Percentiles rank a stretch among this genome's conserved stretches.
phyloP scores from a whole-genome alignment of 768 basidiomycete species.

The Thelephora aurantiotincta region DNA sequence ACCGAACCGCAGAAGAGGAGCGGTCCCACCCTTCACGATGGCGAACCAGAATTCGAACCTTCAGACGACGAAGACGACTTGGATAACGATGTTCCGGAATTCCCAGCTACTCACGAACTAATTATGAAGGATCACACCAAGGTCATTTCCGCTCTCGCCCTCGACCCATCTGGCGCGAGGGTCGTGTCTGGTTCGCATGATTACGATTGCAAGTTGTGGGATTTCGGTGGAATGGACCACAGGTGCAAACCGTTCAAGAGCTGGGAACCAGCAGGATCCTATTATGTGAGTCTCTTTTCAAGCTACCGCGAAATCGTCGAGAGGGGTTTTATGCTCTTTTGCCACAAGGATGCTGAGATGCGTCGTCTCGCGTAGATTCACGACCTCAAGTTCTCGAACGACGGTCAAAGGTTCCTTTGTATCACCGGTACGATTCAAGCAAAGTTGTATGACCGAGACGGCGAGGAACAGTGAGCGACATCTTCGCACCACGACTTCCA shows the following conservation, averaged over 20 bases:
- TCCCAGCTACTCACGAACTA: conserved; percentile 87
- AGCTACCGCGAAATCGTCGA: too few species aligned
- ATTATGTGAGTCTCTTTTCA: conserved; percentile 46
- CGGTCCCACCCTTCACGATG: conserved; percentile 6
- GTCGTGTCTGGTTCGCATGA: conserved; percentile 88
- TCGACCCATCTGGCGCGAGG: conserved; percentile 92
- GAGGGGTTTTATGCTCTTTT: conserved; percentile 2
- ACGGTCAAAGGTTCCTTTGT: conserved; percentile 74
- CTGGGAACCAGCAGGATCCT: conserved; percentile 90
- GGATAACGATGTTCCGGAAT: conserved; percentile 40
- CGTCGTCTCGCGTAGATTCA: conserved; percentile 61
- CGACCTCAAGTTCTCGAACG: conserved; percentile 80
- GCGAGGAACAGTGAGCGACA: conserved; percentile 72
- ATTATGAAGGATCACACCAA: conserved; percentile 91
- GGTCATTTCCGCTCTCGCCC: conserved; percentile 81
- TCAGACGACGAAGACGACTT: conserved; percentile 28
- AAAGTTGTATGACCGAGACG: conserved; percentile 84
- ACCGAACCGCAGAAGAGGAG: neutral
- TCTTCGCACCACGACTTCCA: conserved; percentile 8
- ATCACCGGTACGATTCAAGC: conserved; percentile 82
- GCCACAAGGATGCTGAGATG: conserved; percentile 2
- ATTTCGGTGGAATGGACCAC: conserved; percentile 95
- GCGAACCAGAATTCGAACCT: conserved; percentile 20
- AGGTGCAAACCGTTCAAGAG: conserved; percentile 89
- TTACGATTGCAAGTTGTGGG: conserved; percentile 97